A percentile compares a stretch with the other conserved stretches of the same genome.
phyloP scores from a whole-genome alignment of 805 yeast genomes.

The Starmerella lactis-condensi region DNA sequence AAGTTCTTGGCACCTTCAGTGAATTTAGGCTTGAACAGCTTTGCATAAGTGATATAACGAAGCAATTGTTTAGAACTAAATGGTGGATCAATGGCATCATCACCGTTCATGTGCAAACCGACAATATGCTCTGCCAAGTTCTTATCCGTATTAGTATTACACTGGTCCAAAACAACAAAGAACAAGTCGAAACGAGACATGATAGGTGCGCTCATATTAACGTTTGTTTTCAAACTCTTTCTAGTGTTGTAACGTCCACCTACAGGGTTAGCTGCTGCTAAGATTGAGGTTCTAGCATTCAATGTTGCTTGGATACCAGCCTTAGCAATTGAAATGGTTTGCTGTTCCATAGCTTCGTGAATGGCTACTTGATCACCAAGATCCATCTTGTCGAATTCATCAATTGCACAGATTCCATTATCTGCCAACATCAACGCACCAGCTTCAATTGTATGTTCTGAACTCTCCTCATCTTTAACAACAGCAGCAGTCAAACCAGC shows the following conservation, averaged over 20 bases:
- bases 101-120: slow-evolving; percentile 75
- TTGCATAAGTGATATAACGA: slow-evolving; percentile 77
- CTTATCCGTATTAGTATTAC: slow-evolving; percentile 78
- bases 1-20: slow-evolving; percentile 61
- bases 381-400: slow-evolving; percentile 97
- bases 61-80: slow-evolving; percentile 73
- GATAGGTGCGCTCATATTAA: slow-evolving; percentile 93
- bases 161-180: slow-evolving; percentile 85
- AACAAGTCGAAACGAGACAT: slow-evolving; percentile 96
- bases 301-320: slow-evolving; percentile 97
- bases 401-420: slow-evolving; percentile 95
- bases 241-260: slow-evolving; percentile 93
- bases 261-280: slow-evolving; percentile 97
- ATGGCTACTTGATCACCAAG: slow-evolving; percentile 88
- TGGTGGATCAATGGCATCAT: slow-evolving; percentile 78
- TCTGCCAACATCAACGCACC: slow-evolving; percentile 98
- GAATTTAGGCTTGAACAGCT: slow-evolving; percentile 80
- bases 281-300: slow-evolving; percentile 86
- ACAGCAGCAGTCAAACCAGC: slow-evolving; percentile 98
- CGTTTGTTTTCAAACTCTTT: slow-evolving; percentile 61
- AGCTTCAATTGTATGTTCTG: slow-evolving; percentile 93
- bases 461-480: slow-evolving; percentile 90
- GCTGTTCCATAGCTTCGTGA: slow-evolving; percentile 99
- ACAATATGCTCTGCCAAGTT: slow-evolving; percentile 85
- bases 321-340: slow-evolving; percentile 92